Conservation (phyloP, 345 rosid species). For the Hypericum perforatum region DNA sequence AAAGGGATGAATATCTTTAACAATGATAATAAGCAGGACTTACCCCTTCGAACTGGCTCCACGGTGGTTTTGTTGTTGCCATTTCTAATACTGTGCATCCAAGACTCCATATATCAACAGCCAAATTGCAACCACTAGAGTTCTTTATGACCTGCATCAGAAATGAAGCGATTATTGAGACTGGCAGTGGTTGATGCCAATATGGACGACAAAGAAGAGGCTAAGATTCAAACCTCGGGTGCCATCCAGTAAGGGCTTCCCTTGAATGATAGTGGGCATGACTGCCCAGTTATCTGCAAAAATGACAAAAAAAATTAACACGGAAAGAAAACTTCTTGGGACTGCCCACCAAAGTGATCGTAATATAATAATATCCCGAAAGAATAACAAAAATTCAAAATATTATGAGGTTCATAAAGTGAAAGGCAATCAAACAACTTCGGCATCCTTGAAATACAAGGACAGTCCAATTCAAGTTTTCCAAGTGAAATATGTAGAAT, state of each 20-base stretch:
- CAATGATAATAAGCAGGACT: constrained; percentile 18
- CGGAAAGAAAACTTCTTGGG: neutral
- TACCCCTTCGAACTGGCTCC: constrained; percentile 83
- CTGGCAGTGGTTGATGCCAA: neutral
- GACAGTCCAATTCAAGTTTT: no score
- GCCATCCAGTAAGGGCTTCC: constrained; percentile 93
- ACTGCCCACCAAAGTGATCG: neutral
- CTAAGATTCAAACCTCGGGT: constrained; percentile 48
- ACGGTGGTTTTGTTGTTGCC: constrained; percentile 81
- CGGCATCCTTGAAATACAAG: no score
- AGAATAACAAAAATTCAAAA: no score
- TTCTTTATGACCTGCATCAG: constrained; percentile 53
- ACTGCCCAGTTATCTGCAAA: constrained; percentile 66
- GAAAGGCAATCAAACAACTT: no score
- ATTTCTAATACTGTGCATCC: constrained; percentile 81
- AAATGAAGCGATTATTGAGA: neutral
- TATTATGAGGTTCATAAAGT: no score
- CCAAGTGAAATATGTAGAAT: neutral
- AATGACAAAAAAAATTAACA: neutral
- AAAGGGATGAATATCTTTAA: neutral
- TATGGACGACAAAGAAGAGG: neutral
- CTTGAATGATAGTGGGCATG: constrained; percentile 66
- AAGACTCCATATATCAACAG: constrained; percentile 85
- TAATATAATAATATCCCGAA: no score
- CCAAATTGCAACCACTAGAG: constrained; percentile 52